Base-by-base conservation (phyloP, 2,329 filamentous ascomycete genomes). In the Gyromitra esculenta region DNA sequence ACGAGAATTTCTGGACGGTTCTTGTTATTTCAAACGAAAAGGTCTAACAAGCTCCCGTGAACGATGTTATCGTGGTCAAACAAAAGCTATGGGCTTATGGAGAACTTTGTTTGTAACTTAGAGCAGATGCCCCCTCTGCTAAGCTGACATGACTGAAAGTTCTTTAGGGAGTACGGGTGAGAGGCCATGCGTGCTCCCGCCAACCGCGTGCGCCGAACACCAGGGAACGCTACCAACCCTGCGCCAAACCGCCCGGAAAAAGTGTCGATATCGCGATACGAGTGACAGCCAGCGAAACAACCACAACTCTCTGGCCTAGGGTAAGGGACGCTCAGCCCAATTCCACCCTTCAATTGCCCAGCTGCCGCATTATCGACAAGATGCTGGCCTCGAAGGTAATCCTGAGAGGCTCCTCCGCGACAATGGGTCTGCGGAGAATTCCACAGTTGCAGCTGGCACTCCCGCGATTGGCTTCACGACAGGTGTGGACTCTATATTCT, bases 391-490 rank as follows among this genome's bases (percentile, higher is more conserved):
- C 75, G 43, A 77, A 65, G 54, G 52, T 25, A 5, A 21, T 56
- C 35, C 50, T 77, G 48, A 59, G 64, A 35, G 41, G 25, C 31
- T 71, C 73, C 15, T 54, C 67, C 5, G 31, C 52, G 1, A 5
- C 39, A 59, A 68, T 59, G 43, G 57, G 57, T n/a, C 31, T 77
- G 57, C 75, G 64, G 64, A 73, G 65, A n/a, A 66, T 65, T 31
- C 71, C 64, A 56, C 57, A 65, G 31, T 68, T 25, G 45, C 64
- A 57, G 48, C 39, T 67, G 18, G 72, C 73, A 21, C 25, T 50
- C 45, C 64, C 37, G 63, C 71, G 60, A 59, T 39, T 70, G 21
- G 57, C 75, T 60, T 77, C 79, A 62, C 60, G 76, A 77, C 76
- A 75, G 73, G 68, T 74, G 21, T 48, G 66, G 39, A 2, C 15